Evolutionary conservation across 371 early-diverging fungal species (phyloP).

Genomic region (Syncephalastrum sp.): DNA sequence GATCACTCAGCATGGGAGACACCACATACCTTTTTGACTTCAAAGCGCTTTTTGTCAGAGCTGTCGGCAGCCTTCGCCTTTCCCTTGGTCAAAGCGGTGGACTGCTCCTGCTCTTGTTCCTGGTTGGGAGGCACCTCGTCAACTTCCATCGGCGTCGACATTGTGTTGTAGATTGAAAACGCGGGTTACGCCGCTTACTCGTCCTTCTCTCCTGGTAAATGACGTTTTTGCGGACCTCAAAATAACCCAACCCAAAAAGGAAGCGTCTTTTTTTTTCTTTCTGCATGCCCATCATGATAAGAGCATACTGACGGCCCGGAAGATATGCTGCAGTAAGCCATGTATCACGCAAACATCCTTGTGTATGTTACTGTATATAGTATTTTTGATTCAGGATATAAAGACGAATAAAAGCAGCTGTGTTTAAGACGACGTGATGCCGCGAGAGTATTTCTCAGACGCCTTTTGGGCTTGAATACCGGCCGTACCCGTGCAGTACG

Average conservation of each 20-base stretch:
- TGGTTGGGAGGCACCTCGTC: conserved; percentile 30
- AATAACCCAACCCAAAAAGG: too few species aligned
- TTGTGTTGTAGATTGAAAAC: conserved; percentile 7
- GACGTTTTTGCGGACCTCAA: too few species aligned
- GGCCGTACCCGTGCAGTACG: conserved; percentile 83
- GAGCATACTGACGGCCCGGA: too few species aligned
- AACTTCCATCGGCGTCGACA: conserved; percentile 49
- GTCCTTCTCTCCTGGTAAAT: too few species aligned
- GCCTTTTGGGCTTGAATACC: conserved; percentile 73
- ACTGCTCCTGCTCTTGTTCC: conserved; percentile 27
- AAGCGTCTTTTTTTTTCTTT: too few species aligned
- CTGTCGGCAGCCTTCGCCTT: conserved; percentile 64
- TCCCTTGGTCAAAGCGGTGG: conserved; percentile 18
- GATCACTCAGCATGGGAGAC: background rate
- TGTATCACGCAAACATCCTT: too few species aligned
- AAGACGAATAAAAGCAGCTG: too few species aligned
- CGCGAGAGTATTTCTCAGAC: conserved; percentile 15
- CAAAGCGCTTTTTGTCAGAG: conserved; percentile 81
- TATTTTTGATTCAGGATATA: too few species aligned
- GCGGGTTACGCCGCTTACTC: too few species aligned
- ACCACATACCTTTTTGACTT: conserved; percentile 87
- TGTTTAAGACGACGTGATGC: background rate
- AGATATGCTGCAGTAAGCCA: too few species aligned
- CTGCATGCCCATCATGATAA: too few species aligned
- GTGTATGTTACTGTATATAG: too few species aligned